Evolutionary conservation across 331 rosid genomes (phyloP).

Genomic region (Dryas integrifolia): DNA sequence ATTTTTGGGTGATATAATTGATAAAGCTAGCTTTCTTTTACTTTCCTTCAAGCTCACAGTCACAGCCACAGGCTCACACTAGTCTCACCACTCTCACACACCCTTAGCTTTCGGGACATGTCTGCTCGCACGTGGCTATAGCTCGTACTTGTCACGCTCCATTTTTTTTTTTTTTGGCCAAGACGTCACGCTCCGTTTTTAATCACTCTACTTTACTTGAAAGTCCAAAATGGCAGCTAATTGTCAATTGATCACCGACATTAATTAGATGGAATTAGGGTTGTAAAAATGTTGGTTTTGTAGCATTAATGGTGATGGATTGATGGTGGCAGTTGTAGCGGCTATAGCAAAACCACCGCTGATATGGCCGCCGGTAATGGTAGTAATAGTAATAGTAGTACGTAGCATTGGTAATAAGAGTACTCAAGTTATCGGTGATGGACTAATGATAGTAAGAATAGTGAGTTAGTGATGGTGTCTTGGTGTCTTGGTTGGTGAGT

Average conservation of each 20-base stretch:
- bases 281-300: too few relatives aligned
- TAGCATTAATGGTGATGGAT: too few relatives aligned
- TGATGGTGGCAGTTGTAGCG: too few relatives aligned
- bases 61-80: background rate
- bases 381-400: too few relatives aligned
- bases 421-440: too few relatives aligned
- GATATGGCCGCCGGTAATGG: too few relatives aligned
- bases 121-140: slow-evolving; percentile 19
- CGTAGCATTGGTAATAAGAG: too few relatives aligned
- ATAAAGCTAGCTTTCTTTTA: slow-evolving; percentile 21
- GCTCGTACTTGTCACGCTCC: slow-evolving; percentile 19
- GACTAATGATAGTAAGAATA: too few relatives aligned
- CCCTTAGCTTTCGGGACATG: background rate
- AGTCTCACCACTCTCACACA: background rate
- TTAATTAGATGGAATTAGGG: background rate
- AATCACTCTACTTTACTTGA: too few relatives aligned
- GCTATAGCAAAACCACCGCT: too few relatives aligned
- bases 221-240: background rate
- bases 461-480: too few relatives aligned
- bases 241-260: background rate
- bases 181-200: slow-evolving; percentile 8
- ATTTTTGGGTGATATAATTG: slow-evolving; percentile 9
- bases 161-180: background rate
- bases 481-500: too few relatives aligned
- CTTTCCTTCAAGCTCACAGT: background rate